Evolutionary conservation across 257 asterid species (phyloP), one percentile per base, ranked within the genome.

Genomic region (Nicotiana otophora): DNA sequence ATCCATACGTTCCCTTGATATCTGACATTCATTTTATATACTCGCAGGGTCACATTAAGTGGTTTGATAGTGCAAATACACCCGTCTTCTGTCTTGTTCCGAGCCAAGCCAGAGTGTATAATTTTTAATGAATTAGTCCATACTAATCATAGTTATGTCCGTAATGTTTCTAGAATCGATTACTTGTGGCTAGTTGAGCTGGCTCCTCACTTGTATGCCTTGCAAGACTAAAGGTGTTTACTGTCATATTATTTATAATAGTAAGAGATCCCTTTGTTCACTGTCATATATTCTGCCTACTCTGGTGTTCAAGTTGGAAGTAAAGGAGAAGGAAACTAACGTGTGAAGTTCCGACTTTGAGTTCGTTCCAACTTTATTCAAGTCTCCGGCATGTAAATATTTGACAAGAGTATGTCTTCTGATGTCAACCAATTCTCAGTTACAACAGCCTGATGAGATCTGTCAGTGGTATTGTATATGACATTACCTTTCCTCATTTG

Each of bases 151-250:
- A 93, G 89, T 65, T 96, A 94, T 82, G 82, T 94, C 68, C 97
- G 98, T n/a, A 91, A 94, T 76, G 90, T 93, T 66, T 89, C 97
- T 36, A 87, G 88, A 83, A 90, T 96, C 63, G 99, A 94, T 86
- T 93, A 87, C 92, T 83, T 92, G 86, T 96, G 99, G 98, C 89
- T 96, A 77, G 86, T 92, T 57, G 99, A 95, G 91, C 86, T 95
- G 78, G 99, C 99, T 78, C 99, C 98, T 55, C 94, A 93, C 31
- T 90, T 85, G 61, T 94, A 89, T 76, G 90, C 96, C 81, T 55
- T 87, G 84, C 88, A 79, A 51, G 94, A 89, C 53, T 92, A 91
- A 90, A 55, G 17, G 80, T 15, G 1, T 74, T 46, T 0, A 74
- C 9, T 20, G 61, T 23, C 61, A 46, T n/a, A 69, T 4, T 23